phyloP scores from a whole-genome alignment of 257 asterid species.

The Nicotiana attenuata region DNA sequence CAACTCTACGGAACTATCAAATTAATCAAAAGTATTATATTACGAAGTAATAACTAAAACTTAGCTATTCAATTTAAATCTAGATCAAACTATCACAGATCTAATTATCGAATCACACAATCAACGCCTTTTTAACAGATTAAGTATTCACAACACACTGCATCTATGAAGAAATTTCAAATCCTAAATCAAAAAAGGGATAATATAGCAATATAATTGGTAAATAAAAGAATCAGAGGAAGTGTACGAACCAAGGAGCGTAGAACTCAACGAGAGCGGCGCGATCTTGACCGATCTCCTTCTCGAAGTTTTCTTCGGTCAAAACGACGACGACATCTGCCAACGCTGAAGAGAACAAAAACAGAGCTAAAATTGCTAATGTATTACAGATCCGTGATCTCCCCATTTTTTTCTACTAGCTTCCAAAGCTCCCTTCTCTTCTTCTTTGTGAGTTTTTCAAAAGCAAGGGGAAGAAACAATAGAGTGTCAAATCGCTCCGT shows the following conservation, averaged over 20 bases:
- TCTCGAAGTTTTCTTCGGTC: slow-evolving; percentile 79
- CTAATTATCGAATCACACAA: background rate
- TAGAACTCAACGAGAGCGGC: slow-evolving; percentile 90
- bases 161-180: background rate
- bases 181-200: background rate
- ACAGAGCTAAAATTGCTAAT: slow-evolving; percentile 28
- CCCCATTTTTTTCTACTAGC: slow-evolving; percentile 32
- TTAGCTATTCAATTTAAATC: background rate
- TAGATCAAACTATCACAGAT: background rate
- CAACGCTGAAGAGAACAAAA: slow-evolving; percentile 36
- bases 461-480: background rate
- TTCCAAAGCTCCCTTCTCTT: background rate
- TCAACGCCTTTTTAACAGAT: background rate
- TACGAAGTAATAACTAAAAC: background rate
- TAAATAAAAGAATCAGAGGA: background rate
- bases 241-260: slow-evolving; percentile 66
- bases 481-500: background rate
- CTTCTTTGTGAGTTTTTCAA: background rate
- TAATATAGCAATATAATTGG: background rate
- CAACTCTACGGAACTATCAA: background rate
- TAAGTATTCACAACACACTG: background rate
- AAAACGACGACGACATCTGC: slow-evolving; percentile 73
- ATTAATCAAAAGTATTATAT: background rate
- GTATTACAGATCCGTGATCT: slow-evolving; percentile 34
- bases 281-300: slow-evolving; percentile 86